phyloP scores from a whole-genome alignment of 495 filamentous ascomycete species.

The Trichoderma reesei region DNA sequence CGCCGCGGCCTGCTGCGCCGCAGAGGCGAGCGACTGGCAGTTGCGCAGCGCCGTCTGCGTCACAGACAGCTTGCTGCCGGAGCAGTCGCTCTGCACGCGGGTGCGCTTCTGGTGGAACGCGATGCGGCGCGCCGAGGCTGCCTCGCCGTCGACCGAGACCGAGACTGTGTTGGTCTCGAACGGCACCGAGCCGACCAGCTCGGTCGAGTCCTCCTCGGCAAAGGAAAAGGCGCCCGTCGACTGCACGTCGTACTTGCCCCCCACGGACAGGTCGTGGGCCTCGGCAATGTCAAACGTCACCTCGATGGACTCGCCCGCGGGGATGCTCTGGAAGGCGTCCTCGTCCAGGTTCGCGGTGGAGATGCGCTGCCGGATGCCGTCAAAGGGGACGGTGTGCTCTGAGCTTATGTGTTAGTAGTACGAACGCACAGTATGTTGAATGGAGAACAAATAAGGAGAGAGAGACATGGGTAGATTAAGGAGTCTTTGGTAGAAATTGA shows the following conservation, averaged over 20 bases:
- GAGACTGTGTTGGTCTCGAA: conserved; percentile 38
- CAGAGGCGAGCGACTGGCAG: conserved; percentile 41
- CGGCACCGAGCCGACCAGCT: conserved; percentile 35
- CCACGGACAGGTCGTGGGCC: conserved; percentile 44
- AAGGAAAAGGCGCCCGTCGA: conserved; percentile 41
- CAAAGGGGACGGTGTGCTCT: conserved; percentile 45
- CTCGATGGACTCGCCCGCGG: conserved; percentile 44
- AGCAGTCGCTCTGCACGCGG: conserved; percentile 38
- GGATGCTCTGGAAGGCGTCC: conserved; percentile 47
- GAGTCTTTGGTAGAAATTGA: too few species aligned
- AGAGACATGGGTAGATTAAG: too few species aligned
- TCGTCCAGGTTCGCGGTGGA: conserved; percentile 32
- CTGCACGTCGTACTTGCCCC: conserved; percentile 39
- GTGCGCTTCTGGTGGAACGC: conserved; percentile 42
- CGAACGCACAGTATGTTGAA: too few species aligned
- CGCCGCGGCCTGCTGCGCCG: conserved; percentile 43
- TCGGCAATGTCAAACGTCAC: conserved; percentile 48
- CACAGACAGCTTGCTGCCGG: conserved; percentile 29
- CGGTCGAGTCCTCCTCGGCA: conserved; percentile 37
- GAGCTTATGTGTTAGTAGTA: conserved; percentile 7
- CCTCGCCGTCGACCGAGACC: conserved; percentile 40
- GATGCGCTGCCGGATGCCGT: conserved; percentile 46
- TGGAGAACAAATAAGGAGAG: too few species aligned
- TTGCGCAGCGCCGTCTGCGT: conserved; percentile 39
- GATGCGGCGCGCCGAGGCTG: conserved; percentile 38